Evolutionary conservation across 2,329 filamentous ascomycete species (phyloP).

Genomic region (Neurospora crassa): DNA sequence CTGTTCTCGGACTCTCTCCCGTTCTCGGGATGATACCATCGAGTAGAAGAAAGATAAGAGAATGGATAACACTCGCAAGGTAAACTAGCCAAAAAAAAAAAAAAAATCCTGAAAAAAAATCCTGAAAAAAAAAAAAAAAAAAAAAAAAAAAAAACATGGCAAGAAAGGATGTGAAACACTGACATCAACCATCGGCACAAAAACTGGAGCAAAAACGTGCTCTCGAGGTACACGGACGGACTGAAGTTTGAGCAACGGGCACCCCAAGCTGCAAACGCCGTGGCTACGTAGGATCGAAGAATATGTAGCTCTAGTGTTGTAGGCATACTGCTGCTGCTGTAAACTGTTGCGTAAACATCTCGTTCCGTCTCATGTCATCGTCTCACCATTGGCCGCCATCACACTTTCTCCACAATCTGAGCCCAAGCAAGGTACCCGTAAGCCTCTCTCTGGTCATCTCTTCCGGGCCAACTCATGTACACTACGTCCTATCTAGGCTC

Average conservation of each 20-base stretch:
- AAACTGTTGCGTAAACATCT: neutral
- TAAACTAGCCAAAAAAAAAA: neutral
- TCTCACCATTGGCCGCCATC: neutral
- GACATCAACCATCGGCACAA: neutral
- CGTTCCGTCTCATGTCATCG: neutral
- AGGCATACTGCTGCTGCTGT: neutral
- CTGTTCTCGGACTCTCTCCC: neutral
- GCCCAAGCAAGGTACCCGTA: neutral
- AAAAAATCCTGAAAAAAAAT: too few species aligned
- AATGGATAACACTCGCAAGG: neutral
- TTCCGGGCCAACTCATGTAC: neutral
- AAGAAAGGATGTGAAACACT: neutral
- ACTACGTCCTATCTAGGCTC: neutral
- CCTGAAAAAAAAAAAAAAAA: too few species aligned
- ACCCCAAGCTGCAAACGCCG: neutral
- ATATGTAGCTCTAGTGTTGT: too few species aligned
- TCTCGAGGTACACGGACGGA: neutral
- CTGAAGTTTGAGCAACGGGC: neutral
- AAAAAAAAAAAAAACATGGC: neutral
- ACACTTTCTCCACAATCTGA: neutral
- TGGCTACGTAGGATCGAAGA: neutral
- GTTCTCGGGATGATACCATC: neutral
- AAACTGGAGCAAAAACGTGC: neutral
- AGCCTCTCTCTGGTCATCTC: neutral
- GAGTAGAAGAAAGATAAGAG: neutral